Conservation (phyloP, 164 flowering plant genomes). For the Nymphaea thermarum region DNA sequence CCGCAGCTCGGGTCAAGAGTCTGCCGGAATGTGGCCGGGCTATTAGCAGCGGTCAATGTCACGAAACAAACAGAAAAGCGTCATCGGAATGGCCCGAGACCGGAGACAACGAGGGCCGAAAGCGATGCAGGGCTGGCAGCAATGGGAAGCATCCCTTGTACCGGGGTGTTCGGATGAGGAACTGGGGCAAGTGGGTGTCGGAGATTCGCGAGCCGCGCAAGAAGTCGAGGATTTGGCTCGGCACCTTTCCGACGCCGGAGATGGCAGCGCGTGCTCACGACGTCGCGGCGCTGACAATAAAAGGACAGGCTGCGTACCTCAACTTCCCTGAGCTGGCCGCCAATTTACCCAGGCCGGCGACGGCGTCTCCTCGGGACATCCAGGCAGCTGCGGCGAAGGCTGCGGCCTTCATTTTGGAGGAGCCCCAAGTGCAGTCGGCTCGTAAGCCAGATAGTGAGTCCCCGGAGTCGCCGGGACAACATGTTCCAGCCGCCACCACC, state of each 20-base stretch:
- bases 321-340: slow-evolving; percentile 39
- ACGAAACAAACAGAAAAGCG: neutral
- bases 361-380: slow-evolving; percentile 26
- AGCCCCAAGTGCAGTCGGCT: neutral
- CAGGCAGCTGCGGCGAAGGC: slow-evolving; percentile 23
- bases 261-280: slow-evolving; percentile 59
- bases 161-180: slow-evolving; percentile 24
- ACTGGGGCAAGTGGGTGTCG: slow-evolving; percentile 36
- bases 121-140: neutral
- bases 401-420: slow-evolving; percentile 4
- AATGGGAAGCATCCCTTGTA: slow-evolving; percentile 11
- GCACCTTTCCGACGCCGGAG: slow-evolving; percentile 36
- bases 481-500: neutral
- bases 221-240: slow-evolving; percentile 50
- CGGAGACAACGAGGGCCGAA: neutral
- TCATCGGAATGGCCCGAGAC: neutral
- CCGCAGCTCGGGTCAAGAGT: neutral
- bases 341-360: slow-evolving; percentile 28
- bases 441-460: neutral
- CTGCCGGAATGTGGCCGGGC: neutral
- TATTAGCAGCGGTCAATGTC: neutral
- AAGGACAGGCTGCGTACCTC: slow-evolving; percentile 28
- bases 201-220: slow-evolving; percentile 47
- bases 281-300: slow-evolving; percentile 36
- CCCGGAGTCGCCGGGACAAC: neutral